phyloP scores from a whole-genome alignment of 768 basidiomycete genomes.

The Tylopilus balloui region DNA sequence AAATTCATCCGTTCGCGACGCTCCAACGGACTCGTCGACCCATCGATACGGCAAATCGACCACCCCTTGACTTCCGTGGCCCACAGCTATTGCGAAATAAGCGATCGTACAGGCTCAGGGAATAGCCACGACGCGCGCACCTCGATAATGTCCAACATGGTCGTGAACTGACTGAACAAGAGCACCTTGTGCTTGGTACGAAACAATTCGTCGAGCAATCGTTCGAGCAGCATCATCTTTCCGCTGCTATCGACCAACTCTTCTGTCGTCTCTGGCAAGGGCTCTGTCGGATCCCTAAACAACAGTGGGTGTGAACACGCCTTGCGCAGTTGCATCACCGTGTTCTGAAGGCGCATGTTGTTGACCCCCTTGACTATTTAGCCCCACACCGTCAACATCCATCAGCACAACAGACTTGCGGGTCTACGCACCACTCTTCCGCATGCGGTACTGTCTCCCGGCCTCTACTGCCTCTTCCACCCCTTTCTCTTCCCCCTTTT shows the following conservation, averaged over 20 bases:
- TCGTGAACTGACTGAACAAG: conserved; percentile 92
- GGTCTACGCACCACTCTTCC: conserved; percentile 53
- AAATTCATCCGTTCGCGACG: conserved; percentile 80
- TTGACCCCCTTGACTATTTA: conserved; percentile 76
- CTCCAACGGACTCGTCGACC: conserved; percentile 71
- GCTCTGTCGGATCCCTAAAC: conserved; percentile 47
- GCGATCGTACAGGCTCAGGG: not conserved
- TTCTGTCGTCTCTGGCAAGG: conserved; percentile 56
- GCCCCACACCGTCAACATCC: conserved; percentile 1
- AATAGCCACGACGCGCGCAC: conserved; percentile 38
- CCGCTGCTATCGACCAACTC: conserved; percentile 84
- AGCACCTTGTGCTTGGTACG: conserved; percentile 76
- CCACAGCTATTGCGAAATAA: conserved; percentile 49
- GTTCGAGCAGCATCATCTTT: conserved; percentile 96
- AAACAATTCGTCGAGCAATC: conserved; percentile 81
- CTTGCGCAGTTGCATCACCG: conserved; percentile 96
- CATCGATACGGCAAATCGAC: conserved; percentile 89
- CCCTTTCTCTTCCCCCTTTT: conserved; percentile 40
- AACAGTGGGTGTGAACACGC: conserved; percentile 91
- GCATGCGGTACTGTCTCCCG: conserved; percentile 53
- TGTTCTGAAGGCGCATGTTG: conserved; percentile 91
- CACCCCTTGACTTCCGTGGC: conserved; percentile 78
- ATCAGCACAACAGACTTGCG: not conserved
- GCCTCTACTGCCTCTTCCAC: conserved; percentile 49
- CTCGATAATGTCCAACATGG: conserved; percentile 94